Percentiles rank a stretch among this genome's conserved stretches.
Evolutionary conservation across 345 rosid species (phyloP).

Genomic region (Salix brachista): DNA sequence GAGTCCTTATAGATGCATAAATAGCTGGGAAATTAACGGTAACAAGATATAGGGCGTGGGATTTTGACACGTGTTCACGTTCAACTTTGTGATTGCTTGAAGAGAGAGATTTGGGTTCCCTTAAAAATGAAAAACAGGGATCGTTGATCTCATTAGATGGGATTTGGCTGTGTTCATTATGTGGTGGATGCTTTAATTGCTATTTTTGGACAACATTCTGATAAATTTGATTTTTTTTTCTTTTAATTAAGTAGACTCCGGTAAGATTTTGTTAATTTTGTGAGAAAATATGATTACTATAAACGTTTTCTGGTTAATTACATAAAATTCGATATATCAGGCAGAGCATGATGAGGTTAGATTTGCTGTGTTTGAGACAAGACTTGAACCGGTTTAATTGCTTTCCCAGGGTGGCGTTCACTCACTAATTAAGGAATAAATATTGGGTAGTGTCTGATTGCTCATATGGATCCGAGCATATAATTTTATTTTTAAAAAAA

Average conservation of each 20-base stretch:
- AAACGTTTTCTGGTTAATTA: background rate
- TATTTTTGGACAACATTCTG: background rate
- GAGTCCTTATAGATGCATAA: constrained; percentile 1
- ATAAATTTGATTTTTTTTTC: background rate
- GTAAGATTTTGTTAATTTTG: background rate
- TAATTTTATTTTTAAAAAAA: too few relatives aligned
- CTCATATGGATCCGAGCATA: too few relatives aligned
- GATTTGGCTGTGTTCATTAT: constrained; percentile 3
- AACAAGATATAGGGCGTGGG: background rate
- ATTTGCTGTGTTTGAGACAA: background rate
- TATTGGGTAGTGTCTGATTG: too few relatives aligned
- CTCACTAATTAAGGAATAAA: background rate
- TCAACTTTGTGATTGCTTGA: background rate
- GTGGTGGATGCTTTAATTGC: constrained; percentile 1
- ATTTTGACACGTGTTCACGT: constrained; percentile 27
- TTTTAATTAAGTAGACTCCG: too few relatives aligned
- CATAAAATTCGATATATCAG: background rate
- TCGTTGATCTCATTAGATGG: constrained; percentile 17
- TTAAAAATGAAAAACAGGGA: constrained; percentile 11
- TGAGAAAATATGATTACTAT: background rate
- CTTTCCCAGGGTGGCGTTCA: background rate
- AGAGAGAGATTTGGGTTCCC: constrained; percentile 1
- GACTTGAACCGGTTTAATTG: background rate
- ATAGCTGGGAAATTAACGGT: constrained; percentile 18
- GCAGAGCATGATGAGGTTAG: background rate